Evolutionary conservation across 768 basidiomycete genomes (phyloP), one percentile per base, ranked within the genome.

Genomic region (Lactarius hengduanensis): DNA sequence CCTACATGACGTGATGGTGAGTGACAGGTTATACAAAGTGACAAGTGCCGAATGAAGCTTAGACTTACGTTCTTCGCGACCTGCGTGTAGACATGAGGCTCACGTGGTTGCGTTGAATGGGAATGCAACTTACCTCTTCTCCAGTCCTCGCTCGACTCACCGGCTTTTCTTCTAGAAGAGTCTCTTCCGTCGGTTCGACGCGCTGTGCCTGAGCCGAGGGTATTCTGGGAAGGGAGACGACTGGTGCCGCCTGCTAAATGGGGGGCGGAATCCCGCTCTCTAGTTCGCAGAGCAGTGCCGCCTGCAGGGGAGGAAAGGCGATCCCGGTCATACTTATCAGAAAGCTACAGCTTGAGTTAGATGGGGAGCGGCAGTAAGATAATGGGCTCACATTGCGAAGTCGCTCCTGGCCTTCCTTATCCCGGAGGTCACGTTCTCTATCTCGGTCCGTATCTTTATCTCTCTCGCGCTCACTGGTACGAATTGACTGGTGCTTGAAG

Each of bases 291-390:
- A 63, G 77, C 78, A 56, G 81, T 73, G 55, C 81, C 64, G 61
- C 71, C 71, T 70, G 76, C 70, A 18, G 83, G 84, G 70, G 86
- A 78, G 59, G 84, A 83, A 60, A 91, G 82, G 57, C 90, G 86
- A 74, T 91, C 90, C 54, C 91, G 88, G 78, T 93, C 92, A 71
- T 88, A 94, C 76, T 91, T 92, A 76, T 94, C 92, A 20, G 92
- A 92, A 22, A 94, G 81, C 92, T 94, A 67, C 15, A 57, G 55
- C 54, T 47, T n/a, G 64, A 47, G 61, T 68, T 20, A 67, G 67
- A 34, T 45, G 30, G 45, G 62, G 62, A 34, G 9, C 60, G 32
- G 16, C 6, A 28, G 60, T 47, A 38, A 66, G 28, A 26, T 40
- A 36, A 75, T 63, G 71, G 20, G 76, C 89, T 73, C 71, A 89